Percentiles rank a stretch among this genome's conserved stretches.
Evolutionary conservation across 495 filamentous ascomycete genomes (phyloP).

Genomic region (Annulohypoxylon maeteangense): DNA sequence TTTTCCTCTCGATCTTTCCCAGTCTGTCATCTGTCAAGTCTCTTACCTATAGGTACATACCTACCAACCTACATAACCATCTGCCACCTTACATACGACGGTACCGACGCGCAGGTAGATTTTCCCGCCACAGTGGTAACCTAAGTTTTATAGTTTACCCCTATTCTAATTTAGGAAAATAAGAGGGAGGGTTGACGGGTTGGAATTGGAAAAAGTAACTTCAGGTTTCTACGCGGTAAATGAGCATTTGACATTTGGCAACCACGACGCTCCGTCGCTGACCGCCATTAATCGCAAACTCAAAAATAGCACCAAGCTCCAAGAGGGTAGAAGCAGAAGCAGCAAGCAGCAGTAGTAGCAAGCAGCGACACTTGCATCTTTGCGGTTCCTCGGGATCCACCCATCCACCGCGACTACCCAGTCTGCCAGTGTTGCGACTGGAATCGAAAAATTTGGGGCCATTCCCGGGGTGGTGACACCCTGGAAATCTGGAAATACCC

Average conservation of each 20-base stretch:
- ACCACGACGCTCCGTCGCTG: background rate
- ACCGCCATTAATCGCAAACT: background rate
- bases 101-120: background rate
- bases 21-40: too few species aligned
- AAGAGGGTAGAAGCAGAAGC: background rate
- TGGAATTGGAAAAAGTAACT: background rate
- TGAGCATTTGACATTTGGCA: background rate
- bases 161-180: conserved; percentile 2
- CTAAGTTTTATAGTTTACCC: background rate
- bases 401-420: background rate
- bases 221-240: background rate
- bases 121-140: background rate
- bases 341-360: background rate
- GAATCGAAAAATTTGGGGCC: conserved; percentile 1
- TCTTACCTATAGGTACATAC: background rate
- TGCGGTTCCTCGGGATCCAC: conserved; percentile 9
- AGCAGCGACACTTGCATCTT: conserved; percentile 9
- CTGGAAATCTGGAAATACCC: conserved; percentile 20
- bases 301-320: background rate
- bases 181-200: background rate
- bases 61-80: background rate
- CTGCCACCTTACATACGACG: background rate
- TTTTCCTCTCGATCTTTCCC: background rate
- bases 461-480: conserved; percentile 12
- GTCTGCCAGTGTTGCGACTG: background rate